A percentile compares a stretch with the other conserved stretches of the same genome.
These are phyloP conservation scores for Drechslerella stenobrocha DNA, from an alignment of 2,329 filamentous ascomycete genomes.

Conservation along the genomic window DNA sequence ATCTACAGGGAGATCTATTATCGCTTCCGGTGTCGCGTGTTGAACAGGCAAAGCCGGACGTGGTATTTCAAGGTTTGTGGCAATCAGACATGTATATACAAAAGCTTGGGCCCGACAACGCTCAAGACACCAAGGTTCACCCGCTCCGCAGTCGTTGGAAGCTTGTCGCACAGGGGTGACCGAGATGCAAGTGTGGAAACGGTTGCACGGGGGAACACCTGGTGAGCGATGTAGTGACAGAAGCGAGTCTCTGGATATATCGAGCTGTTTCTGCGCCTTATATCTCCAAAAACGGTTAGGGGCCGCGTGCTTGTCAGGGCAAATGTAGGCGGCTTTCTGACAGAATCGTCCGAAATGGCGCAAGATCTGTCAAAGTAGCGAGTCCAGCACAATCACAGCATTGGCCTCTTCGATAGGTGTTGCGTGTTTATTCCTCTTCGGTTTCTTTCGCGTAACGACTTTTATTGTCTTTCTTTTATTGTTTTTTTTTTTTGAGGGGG, in stretches of 20 bases:
- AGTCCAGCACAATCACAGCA: conserved; percentile 20
- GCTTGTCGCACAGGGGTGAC: conserved; percentile 22
- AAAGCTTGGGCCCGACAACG: conserved; percentile 4
- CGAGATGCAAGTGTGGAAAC: conserved; percentile 10
- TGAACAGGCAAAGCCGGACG: conserved; percentile 4
- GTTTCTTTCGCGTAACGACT: conserved; percentile 8
- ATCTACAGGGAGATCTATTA: conserved; percentile 3
- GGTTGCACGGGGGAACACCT: conserved; percentile 12
- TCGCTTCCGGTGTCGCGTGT: conserved; percentile 6
- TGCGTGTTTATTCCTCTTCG: not conserved
- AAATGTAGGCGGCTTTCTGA: conserved; percentile 14
- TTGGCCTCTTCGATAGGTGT: conserved; percentile 15
- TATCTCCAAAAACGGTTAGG: conserved; percentile 11
- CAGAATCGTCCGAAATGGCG: conserved; percentile 16
- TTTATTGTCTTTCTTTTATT: too few relatives aligned
- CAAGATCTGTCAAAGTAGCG: conserved; percentile 16
- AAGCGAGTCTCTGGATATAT: conserved; percentile 12
- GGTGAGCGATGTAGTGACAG: conserved; percentile 1
- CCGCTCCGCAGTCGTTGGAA: conserved; percentile 1
- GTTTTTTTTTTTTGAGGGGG: too few relatives aligned
- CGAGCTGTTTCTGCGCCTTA: conserved; percentile 19
- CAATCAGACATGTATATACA: conserved; percentile 20
- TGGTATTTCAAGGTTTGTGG: conserved; percentile 13
- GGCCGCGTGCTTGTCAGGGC: conserved; percentile 12
- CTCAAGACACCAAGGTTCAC: conserved; percentile 15